Evolutionary conservation across 352 stramenopile genomes (phyloP), one percentile per base, ranked within the genome.

Genomic region (Phytophthora sp.): DNA sequence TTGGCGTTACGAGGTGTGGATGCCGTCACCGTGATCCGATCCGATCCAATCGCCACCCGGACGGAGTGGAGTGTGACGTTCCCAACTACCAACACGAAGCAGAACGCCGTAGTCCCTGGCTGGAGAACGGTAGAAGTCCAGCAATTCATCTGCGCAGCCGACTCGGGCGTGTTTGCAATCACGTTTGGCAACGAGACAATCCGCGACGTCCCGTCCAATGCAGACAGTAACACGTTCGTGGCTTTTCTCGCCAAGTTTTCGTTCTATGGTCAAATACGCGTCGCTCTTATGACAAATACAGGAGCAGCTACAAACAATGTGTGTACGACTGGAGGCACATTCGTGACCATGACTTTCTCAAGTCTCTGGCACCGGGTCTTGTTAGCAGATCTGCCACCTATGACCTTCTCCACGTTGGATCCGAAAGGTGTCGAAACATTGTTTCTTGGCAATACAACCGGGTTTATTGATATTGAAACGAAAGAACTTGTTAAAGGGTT

Each of bases 81-180:
- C 51, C 76, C 82, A 7, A 41, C 33, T 2, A 59, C 71, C 0
- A 89, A 90, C 41, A 27, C 70, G 0, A 70, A 66, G 12, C 84
- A 93, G 12, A 88, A 77, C 30, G 78, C 75, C 1, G 45, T 91
- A 20, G 61, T 78, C 0, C 75, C 82, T 1, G 57, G 57, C 1
- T 93, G 84, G 84, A 82, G 79, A 54, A 71, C 78, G 5, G 46
- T 88, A 33, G 85, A 94, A 66, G 79, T 90, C 21, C 85, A 94
- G 57, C 80, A 88, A 36, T 94, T 94, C 52, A 89, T 91, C 33
- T 94, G 85, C 51, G 84, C 84, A 7, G 85, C 85, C 0, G 80
- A 90, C 57, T 66, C 71, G 0, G 85, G 83, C 0, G 57, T 74
- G 16, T 89, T 92, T n/a, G 69, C 78, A 6, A 55, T 92, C 47